Evolutionary conservation across 306 rosid species (phyloP).

Genomic region (Sindora glabra): DNA sequence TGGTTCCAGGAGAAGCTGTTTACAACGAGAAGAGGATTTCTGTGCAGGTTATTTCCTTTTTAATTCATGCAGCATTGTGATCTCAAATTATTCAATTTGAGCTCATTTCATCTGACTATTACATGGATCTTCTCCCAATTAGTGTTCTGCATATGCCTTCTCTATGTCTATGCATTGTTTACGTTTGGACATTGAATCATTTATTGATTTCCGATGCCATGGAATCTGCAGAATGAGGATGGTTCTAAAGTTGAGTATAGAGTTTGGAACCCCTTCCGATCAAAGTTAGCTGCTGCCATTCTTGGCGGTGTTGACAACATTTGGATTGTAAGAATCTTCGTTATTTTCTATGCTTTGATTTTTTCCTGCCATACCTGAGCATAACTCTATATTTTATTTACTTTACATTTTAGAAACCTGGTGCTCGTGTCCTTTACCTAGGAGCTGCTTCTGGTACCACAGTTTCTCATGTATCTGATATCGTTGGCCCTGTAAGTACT

Average conservation of each 20-base stretch:
- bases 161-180: background rate
- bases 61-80: background rate
- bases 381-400: background rate
- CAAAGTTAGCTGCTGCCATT: constrained; percentile 87
- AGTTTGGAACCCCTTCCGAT: constrained; percentile 92
- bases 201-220: background rate
- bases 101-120: no score
- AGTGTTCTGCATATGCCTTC: no score
- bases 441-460: constrained; percentile 99
- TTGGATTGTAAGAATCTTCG: constrained; percentile 49
- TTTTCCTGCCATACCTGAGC: background rate
- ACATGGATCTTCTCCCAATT: no score
- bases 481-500: constrained; percentile 82
- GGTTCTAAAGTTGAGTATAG: constrained; percentile 73
- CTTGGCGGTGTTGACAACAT: constrained; percentile 89
- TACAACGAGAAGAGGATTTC: constrained; percentile 78
- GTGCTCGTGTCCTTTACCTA: constrained; percentile 70
- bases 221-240: constrained; percentile 59
- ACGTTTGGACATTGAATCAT: background rate
- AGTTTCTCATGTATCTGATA: constrained; percentile 90
- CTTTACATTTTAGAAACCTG: constrained; percentile 50
- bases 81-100: background rate
- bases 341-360: background rate
- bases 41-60: constrained; percentile 53
- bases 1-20: constrained; percentile 88